Base-by-base conservation (phyloP, 75 land plant species). In the Pinus taeda region DNA sequence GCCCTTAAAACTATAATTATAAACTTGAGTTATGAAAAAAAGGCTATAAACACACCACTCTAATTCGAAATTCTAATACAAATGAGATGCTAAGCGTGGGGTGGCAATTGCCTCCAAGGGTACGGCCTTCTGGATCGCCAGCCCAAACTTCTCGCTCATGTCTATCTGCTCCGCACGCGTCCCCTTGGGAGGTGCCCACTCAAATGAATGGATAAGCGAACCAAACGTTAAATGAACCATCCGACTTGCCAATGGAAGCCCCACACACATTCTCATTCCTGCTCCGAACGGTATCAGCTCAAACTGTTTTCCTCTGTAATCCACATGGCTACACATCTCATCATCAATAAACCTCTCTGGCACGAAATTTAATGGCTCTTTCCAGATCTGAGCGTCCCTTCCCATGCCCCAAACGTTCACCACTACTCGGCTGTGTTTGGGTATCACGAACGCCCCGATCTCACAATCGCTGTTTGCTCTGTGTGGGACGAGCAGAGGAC, bases 401-500 rank as follows among this genome's bases (percentile, higher is more conserved):
- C 80, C 90, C 2, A 91, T 84, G 39, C 90, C 91, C 93, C 93
- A 93, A 1, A 83, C 86, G 73, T 93, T 93, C 1, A 91, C 83
- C 22, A 91, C 74, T 66, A 93, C 82, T n/a, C 87, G 61, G 36
- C 78, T 72, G 67, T 84, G 90, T 29, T 86, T 80, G 11, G 91
- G 96, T 22, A 93, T 79, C 33, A 66, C 75, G 69, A 86, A 90
- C 26, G 85, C 89, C 0, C 36, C 87, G 5, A 93, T 78, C 74
- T 74, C 77, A 78, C 76, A 82, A 1, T 77, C n/a, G 37, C 81
- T 57, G 57, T 81, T 76, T 15, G 93, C 86, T 79, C 84, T 84
- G 81, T 89, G 96, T 3, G 96, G 93, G 7, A 89, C 74, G 6
- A 89, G 72, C 20, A 93, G 78, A 2, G 96, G 96, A 39, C 83